phyloP scores from a whole-genome alignment of 2,329 filamentous ascomycete genomes.

The Claviceps sp. region DNA sequence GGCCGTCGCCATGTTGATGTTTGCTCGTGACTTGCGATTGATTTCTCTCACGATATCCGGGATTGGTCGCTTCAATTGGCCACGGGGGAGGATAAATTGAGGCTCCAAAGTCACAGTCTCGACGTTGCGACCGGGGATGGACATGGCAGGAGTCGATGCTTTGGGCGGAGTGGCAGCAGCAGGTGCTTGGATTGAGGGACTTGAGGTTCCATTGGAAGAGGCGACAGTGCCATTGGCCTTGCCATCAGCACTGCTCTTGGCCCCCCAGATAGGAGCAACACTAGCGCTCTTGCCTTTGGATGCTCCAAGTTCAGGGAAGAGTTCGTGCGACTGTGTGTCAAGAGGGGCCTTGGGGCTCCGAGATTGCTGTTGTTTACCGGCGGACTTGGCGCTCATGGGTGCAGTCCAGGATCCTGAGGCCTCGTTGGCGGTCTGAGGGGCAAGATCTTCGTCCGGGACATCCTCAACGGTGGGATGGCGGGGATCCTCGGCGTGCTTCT shows the following conservation, averaged over 20 bases:
- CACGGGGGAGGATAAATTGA: constrained; percentile 61
- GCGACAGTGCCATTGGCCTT: constrained; percentile 39
- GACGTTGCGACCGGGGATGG: constrained; percentile 69
- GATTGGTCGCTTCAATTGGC: constrained; percentile 72
- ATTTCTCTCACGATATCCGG: constrained; percentile 80
- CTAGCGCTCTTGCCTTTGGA: constrained; percentile 53
- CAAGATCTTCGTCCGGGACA: constrained; percentile 63
- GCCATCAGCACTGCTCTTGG: constrained; percentile 44
- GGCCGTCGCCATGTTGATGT: constrained; percentile 63
- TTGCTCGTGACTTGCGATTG: constrained; percentile 82
- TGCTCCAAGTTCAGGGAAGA: constrained; percentile 81
- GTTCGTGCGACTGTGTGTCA: constrained; percentile 78
- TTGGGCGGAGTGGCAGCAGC: constrained; percentile 32
- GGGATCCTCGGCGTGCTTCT: constrained; percentile 43
- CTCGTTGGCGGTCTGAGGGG: constrained; percentile 36
- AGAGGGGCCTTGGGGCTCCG: constrained; percentile 33
- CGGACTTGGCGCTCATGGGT: constrained; percentile 47
- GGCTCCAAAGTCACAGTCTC: constrained; percentile 64
- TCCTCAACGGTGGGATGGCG: constrained; percentile 66
- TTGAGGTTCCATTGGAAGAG: constrained; percentile 43
- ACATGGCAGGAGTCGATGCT: constrained; percentile 37
- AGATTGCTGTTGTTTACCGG: constrained; percentile 54
- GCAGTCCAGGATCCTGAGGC: constrained; percentile 33
- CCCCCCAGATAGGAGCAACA: constrained; percentile 64
- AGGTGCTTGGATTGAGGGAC: constrained; percentile 50